These are phyloP conservation scores for Lindgomyces ingoldianus DNA, from an alignment of 495 filamentous ascomycete species.

Conservation along the genomic window DNA sequence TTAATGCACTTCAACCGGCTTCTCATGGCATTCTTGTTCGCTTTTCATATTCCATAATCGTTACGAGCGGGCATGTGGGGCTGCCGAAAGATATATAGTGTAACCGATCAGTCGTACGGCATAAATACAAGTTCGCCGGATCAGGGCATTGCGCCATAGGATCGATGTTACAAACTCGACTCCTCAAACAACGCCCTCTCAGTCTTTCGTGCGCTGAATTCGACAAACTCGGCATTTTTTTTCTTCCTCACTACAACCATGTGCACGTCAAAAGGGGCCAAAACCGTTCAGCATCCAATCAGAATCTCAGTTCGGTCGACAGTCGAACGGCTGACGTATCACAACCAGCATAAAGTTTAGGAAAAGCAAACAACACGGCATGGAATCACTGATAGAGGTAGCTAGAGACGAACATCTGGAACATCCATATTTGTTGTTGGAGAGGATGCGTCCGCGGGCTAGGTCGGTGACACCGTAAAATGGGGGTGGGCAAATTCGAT, in stretches of 20 bases:
- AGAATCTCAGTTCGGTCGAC: not conserved
- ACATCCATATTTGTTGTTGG: not conserved
- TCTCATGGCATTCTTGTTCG: not conserved
- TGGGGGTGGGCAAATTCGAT: not conserved
- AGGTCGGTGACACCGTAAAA: not conserved
- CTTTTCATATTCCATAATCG: not conserved
- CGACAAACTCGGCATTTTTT: not conserved
- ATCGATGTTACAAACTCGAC: no score
- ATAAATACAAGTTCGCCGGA: no score
- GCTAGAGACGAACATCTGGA: not conserved
- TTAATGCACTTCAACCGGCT: not conserved
- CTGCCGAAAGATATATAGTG: no score
- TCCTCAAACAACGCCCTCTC: no score
- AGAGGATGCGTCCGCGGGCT: not conserved
- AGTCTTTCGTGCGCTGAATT: not conserved
- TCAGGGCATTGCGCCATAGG: no score
- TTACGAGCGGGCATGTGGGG: no score
- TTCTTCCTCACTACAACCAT: not conserved
- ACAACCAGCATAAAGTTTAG: not conserved
- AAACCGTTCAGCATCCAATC: not conserved
- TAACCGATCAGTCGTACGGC: no score
- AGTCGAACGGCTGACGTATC: not conserved
- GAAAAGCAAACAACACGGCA: not conserved
- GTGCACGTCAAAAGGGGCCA: not conserved
- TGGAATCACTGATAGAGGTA: not conserved